These are phyloP conservation scores for Stemphylium vesicarium DNA, from an alignment of 2,329 filamentous ascomycete species.

Conservation along the genomic window DNA sequence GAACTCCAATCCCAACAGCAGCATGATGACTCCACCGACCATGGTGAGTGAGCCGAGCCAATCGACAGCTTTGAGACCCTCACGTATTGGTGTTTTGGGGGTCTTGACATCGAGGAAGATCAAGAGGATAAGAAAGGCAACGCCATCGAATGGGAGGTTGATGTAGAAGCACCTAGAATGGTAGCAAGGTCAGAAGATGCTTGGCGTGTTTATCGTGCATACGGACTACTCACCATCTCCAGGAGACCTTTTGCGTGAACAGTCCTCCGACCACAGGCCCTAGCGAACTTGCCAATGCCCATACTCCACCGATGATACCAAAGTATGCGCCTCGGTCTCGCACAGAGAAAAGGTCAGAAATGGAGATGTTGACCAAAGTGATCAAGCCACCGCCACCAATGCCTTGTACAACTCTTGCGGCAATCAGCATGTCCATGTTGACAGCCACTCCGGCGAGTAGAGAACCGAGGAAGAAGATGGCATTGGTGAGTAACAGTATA, in stretches of 20 bases:
- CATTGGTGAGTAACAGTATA: slow-evolving; percentile 65
- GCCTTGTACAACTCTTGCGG: slow-evolving; percentile 67
- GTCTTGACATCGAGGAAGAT: slow-evolving; percentile 72
- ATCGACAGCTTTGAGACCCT: slow-evolving; percentile 69
- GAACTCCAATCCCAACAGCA: slow-evolving; percentile 84
- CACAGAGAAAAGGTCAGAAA: slow-evolving; percentile 68
- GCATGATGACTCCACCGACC: slow-evolving; percentile 81
- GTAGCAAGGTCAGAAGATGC: not conserved
- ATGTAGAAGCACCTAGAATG: slow-evolving; percentile 61
- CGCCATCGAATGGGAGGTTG: slow-evolving; percentile 68
- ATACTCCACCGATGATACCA: slow-evolving; percentile 69
- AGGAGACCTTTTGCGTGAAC: slow-evolving; percentile 67
- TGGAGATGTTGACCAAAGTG: slow-evolving; percentile 68
- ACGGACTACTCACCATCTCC: slow-evolving; percentile 58
- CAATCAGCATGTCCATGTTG: slow-evolving; percentile 68
- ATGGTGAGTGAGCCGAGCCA: slow-evolving; percentile 71
- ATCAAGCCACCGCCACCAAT: slow-evolving; percentile 68
- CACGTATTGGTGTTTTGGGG: slow-evolving; percentile 66
- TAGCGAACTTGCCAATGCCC: slow-evolving; percentile 70
- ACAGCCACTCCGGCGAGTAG: slow-evolving; percentile 64
- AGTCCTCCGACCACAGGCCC: slow-evolving; percentile 72
- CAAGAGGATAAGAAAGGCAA: slow-evolving; percentile 62
- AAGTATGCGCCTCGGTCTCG: slow-evolving; percentile 66
- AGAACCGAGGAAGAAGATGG: slow-evolving; percentile 67
- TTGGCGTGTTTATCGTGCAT: not conserved